Evolutionary conservation across 257 asterid species (phyloP).

Genomic region (Solanum appendiculatum): DNA sequence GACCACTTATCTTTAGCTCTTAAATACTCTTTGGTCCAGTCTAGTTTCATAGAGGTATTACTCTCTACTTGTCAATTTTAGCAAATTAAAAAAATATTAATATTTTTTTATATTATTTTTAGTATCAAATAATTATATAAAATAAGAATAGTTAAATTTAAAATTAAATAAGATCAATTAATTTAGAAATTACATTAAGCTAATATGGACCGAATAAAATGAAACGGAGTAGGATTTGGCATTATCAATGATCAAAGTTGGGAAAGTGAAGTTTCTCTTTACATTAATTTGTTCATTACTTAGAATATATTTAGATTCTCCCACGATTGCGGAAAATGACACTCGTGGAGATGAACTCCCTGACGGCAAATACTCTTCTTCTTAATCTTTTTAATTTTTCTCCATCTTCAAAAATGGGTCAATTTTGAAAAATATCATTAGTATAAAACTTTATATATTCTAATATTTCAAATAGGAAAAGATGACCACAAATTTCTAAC

Average conservation of each 20-base stretch:
- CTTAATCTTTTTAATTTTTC: not conserved
- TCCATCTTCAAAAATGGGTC: not conserved
- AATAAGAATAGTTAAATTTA: not conserved
- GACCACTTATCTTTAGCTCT: not conserved
- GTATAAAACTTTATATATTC: not conserved
- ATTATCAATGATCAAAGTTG: not conserved
- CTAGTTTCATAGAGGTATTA: not conserved
- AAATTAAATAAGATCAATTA: not conserved
- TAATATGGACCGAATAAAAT: not conserved
- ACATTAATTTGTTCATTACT: not conserved
- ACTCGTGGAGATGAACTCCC: constrained; percentile 12
- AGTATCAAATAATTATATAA: not conserved
- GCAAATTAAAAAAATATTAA: not conserved
- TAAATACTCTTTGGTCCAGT: not conserved
- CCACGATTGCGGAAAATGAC: constrained; percentile 11
- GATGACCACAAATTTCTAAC: not conserved
- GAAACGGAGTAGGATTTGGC: not conserved
- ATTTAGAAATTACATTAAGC: rapidly evolving
- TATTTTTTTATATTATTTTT: not conserved
- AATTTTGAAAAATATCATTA: not conserved
- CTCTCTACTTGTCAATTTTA: not conserved
- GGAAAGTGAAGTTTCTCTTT: not conserved
- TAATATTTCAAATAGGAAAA: not conserved
- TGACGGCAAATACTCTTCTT: constrained; percentile 6
- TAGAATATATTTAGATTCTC: not conserved